A percentile compares a stretch with the other conserved stretches of the same genome.
phyloP scores from a whole-genome alignment of 768 basidiomycete genomes.

The Russula compacta region DNA sequence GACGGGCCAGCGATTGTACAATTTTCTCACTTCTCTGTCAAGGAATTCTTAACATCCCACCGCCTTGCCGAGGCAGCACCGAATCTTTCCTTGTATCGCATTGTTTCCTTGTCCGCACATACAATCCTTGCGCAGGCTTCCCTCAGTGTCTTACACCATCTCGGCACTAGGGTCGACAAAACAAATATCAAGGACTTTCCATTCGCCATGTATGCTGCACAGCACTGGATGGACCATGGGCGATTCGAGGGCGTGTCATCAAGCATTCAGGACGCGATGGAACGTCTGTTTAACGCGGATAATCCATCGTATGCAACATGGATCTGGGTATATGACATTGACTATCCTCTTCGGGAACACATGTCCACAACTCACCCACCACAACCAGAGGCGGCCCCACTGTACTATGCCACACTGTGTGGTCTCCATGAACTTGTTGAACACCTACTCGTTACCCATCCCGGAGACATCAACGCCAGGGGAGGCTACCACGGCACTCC shows the following conservation, averaged over 20 bases:
- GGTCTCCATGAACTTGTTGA: not conserved
- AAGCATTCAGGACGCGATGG: not conserved
- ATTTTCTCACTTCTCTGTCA: not conserved
- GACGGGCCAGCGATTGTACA: not conserved
- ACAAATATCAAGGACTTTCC: not conserved
- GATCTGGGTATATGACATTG: not conserved
- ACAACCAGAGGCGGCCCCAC: not conserved
- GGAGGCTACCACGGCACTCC: not conserved
- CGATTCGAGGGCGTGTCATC: not conserved
- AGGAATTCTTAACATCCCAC: not conserved
- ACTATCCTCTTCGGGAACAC: not conserved
- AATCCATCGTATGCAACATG: not conserved
- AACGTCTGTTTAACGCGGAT: not conserved
- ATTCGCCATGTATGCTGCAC: not conserved
- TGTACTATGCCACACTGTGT: not conserved
- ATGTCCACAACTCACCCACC: not conserved
- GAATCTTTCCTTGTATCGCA: not conserved
- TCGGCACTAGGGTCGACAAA: not conserved
- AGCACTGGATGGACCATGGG: not conserved
- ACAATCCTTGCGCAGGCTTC: not conserved
- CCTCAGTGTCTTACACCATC: not conserved
- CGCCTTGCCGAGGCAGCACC: not conserved
- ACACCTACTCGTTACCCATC: not conserved
- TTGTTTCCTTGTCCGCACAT: not conserved
- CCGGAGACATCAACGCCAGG: not conserved